Evolutionary conservation across 1,284 basidiomycete genomes (phyloP).

Genomic region (Phylloporus sp.): DNA sequence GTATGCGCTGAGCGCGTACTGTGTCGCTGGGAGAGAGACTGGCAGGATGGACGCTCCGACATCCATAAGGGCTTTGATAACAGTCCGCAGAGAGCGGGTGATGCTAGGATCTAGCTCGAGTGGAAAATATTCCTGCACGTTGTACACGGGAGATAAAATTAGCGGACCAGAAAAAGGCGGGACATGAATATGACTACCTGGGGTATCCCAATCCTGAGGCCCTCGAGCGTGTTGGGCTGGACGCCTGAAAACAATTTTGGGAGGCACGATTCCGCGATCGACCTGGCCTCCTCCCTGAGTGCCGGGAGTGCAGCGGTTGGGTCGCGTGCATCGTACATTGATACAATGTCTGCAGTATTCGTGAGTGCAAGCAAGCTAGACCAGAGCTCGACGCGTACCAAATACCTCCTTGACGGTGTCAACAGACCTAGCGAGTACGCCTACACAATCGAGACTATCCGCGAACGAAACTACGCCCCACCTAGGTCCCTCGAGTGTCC

Average conservation of each 20-base stretch:
- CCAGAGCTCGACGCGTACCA: slow-evolving; percentile 42
- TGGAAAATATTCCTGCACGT: slow-evolving; percentile 79
- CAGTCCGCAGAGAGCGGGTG: slow-evolving; percentile 48
- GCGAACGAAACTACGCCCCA: slow-evolving; percentile 94
- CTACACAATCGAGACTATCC: slow-evolving; percentile 94
- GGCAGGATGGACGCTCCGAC: slow-evolving; percentile 75
- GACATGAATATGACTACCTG: slow-evolving; percentile 37
- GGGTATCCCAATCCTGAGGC: slow-evolving; percentile 66
- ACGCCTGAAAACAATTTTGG: background rate
- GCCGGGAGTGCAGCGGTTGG: slow-evolving; percentile 69
- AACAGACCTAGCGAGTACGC: slow-evolving; percentile 71
- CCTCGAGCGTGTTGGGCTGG: slow-evolving; percentile 29
- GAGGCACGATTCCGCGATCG: slow-evolving; percentile 4
- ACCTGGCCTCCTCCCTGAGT: slow-evolving; percentile 40
- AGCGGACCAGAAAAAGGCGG: background rate
- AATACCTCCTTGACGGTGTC: slow-evolving; percentile 59
- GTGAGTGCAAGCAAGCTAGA: slow-evolving; percentile 6
- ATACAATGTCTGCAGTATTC: slow-evolving; percentile 57
- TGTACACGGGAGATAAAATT: background rate
- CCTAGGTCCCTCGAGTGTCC: slow-evolving; percentile 44
- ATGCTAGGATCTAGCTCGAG: slow-evolving; percentile 62
- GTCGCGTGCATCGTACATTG: slow-evolving; percentile 73
- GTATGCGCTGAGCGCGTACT: slow-evolving; percentile 88
- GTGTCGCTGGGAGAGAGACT: slow-evolving; percentile 80
- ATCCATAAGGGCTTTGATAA: slow-evolving; percentile 54